phyloP scores from a whole-genome alignment of 116 monocot species.

The Trichopus zeylanicus region DNA sequence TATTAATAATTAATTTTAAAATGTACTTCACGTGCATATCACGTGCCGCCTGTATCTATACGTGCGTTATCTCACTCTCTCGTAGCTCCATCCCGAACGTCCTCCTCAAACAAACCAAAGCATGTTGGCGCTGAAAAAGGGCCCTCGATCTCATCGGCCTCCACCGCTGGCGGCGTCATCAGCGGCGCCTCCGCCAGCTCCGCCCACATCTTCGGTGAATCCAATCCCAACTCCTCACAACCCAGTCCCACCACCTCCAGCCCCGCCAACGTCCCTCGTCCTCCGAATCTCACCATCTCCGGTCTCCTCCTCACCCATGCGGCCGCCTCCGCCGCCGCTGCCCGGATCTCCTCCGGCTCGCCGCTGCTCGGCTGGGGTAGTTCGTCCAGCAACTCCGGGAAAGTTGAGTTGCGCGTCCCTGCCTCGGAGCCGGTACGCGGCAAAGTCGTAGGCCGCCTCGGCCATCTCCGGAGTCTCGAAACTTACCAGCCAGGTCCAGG shows the following conservation, averaged over 20 bases:
- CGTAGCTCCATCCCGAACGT: background rate
- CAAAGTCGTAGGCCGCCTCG: conserved; percentile 73
- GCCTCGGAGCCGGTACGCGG: conserved; percentile 51
- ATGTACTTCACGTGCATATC: background rate
- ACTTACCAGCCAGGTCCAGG: conserved; percentile 87
- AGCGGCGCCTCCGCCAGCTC: conserved; percentile 17
- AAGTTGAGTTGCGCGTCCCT: conserved; percentile 69
- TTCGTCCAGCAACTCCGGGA: conserved; percentile 39
- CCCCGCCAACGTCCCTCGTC: background rate
- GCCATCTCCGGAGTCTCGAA: conserved; percentile 80
- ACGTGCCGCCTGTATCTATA: background rate
- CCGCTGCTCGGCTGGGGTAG: conserved; percentile 48
- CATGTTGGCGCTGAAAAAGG: background rate
- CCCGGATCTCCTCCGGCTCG: conserved; percentile 42
- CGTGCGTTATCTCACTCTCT: background rate
- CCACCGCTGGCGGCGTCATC: background rate
- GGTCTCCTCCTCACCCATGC: conserved; percentile 14
- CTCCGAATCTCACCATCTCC: background rate
- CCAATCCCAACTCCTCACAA: background rate
- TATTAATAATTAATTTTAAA: background rate
- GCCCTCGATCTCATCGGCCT: background rate
- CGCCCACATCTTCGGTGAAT: conserved; percentile 20
- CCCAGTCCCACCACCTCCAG: background rate
- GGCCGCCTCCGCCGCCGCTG: conserved; percentile 61
- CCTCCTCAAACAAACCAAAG: background rate